phyloP scores from a whole-genome alignment of 2,329 filamentous ascomycete genomes.

The Colletotrichum truncatum region DNA sequence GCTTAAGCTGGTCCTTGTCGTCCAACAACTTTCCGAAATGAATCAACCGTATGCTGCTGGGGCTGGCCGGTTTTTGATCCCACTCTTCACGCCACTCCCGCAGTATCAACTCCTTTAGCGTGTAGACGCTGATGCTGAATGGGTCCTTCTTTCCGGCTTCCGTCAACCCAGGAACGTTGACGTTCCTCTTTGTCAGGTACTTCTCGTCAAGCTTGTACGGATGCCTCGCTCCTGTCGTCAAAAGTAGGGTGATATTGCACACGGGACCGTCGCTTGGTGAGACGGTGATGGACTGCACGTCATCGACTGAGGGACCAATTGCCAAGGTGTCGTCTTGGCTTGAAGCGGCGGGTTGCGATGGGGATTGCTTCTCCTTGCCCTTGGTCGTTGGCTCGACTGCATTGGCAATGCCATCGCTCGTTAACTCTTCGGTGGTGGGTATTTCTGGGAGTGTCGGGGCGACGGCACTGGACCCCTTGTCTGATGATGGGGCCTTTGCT shows the following conservation, averaged over 20 bases:
- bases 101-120: conserved; percentile 91
- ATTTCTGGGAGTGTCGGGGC: background rate
- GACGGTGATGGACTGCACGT: conserved; percentile 46
- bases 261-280: conserved; percentile 48
- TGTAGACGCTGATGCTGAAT: conserved; percentile 91
- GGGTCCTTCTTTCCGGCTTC: conserved; percentile 74
- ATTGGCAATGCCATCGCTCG: conserved; percentile 21
- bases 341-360: conserved; percentile 39
- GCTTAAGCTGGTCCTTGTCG: conserved; percentile 85
- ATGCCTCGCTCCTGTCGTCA: conserved; percentile 84
- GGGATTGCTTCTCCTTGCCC: conserved; percentile 44
- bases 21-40: conserved; percentile 91
- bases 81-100: conserved; percentile 93
- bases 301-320: conserved; percentile 54
- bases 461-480: conserved; percentile 7
- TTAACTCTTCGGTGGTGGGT: background rate
- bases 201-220: conserved; percentile 90
- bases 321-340: conserved; percentile 48
- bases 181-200: conserved; percentile 83
- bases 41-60: conserved; percentile 89
- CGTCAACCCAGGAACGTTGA: conserved; percentile 75
- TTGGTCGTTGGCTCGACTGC: conserved; percentile 35
- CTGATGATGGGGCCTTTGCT: conserved; percentile 8
- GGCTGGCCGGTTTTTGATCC: conserved; percentile 86
- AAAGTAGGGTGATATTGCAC: conserved; percentile 82